phyloP scores from a whole-genome alignment of 805 yeast genomes.

The Wickerhamiella allomyrinae region DNA sequence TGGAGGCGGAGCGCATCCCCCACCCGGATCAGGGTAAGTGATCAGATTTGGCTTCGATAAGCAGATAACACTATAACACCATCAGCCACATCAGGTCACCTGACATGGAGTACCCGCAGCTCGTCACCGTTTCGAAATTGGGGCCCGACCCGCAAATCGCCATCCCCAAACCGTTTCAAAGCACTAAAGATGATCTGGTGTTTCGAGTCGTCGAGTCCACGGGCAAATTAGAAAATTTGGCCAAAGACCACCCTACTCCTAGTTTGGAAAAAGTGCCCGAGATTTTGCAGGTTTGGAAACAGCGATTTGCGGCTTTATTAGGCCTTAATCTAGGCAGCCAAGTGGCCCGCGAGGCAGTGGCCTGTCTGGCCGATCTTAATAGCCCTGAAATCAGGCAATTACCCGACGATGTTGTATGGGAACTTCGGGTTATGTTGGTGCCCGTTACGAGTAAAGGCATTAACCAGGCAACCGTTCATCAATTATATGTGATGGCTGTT shows the following conservation, averaged over 20 bases:
- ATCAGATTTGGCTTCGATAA: too few species aligned
- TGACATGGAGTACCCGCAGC: not conserved
- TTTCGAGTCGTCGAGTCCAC: not conserved
- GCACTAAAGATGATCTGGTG: not conserved
- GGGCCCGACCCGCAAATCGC: not conserved
- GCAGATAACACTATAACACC: too few species aligned
- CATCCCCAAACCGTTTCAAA: not conserved
- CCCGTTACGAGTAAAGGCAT: constrained; percentile 24
- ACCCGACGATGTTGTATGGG: constrained; percentile 23
- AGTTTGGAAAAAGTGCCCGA: not conserved
- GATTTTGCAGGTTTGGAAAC: constrained; percentile 21
- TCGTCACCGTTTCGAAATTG: not conserved
- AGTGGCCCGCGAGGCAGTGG: constrained; percentile 23
- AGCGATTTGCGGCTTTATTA: constrained; percentile 20
- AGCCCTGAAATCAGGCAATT: constrained; percentile 13
- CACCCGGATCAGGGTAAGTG: too few species aligned
- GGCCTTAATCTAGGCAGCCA: constrained; percentile 16
- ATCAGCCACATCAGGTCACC: too few species aligned
- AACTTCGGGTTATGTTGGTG: constrained; percentile 21
- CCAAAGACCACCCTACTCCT: not conserved
- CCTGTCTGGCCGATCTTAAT: constrained; percentile 18
- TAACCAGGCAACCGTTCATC: constrained; percentile 22
- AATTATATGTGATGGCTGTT: constrained; percentile 23
- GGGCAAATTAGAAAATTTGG: not conserved
- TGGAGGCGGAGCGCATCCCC: too few species aligned